Base-by-base conservation (phyloP, 2,329 filamentous ascomycete species). In the Tolypocladium amazonense region DNA sequence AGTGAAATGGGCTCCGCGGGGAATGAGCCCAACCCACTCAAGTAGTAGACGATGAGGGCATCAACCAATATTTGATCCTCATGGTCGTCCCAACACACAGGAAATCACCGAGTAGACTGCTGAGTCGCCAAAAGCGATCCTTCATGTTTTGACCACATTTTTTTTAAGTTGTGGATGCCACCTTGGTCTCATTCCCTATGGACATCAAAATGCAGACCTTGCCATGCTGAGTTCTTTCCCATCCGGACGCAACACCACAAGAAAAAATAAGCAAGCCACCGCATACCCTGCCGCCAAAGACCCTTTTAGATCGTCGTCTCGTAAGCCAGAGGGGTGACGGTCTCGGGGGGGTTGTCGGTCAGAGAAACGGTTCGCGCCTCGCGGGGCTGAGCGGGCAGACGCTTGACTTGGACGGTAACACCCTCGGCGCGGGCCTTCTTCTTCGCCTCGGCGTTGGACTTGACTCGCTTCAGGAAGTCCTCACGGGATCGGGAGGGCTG, bases 391-490 rank as follows among this genome's bases (percentile, higher is more conserved):
- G 79, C 81, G 67, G 94, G 88, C 77, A 88, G 88, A 79, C 94
- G 87, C 92, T 99, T 99, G 77, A 99, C 84, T 82, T 93, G 86
- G 72, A 97, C 84, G 76, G 88, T 86, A 77, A 85, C 85, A 74
- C 94, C 94, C 73, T 92, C 87, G 71, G 86, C 84, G 88, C 96
- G 96, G 75, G 93, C 92, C 84, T 95, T 82, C 79, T 88, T 88
- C 87, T 92, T 94, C 80, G 91, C 88, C 76, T 85, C 87, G 74
- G 92, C 92, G 83, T 97, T 97, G 76, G 86, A 81, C 90, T 97
- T 97, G 79, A 99, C 93, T 75, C 93, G 89, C 82, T 85, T 88
- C 74, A 97, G 80, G 86, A 99, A 97, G 79, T 94, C 93, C 74
- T 97, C 93, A 76, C 94, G 87, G 74, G 93, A 97, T 78, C 94